Evolutionary conservation across 805 yeast genomes (phyloP), one percentile per base, ranked within the genome.

Genomic region (Clavispora fructus): DNA sequence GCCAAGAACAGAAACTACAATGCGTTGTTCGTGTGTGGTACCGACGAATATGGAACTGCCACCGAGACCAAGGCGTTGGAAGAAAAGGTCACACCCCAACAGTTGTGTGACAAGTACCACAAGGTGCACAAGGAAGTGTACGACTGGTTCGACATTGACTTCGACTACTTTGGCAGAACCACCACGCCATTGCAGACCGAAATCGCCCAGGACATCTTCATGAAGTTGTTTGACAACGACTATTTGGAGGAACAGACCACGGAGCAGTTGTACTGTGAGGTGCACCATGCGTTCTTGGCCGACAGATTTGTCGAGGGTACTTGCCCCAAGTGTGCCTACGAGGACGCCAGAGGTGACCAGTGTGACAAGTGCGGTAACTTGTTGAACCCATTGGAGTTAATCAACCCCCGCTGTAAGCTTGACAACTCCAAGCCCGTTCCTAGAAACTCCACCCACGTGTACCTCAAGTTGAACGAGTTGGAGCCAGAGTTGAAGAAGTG

Each of bases 11-110:
- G 97, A 74, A 87, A 89, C 66, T 84, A 85, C 71, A 94, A 91
- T 65, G 75, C 96, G 17, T 71, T 94, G 53, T 94, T 73, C 61
- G 70, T 94, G 47, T 90, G 99, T 69, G 99, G 99, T 71, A 94
- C 99, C 33, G 99, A 94, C 65, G 99, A 94, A 71, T 94, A 94
- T 64, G 99, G 99, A 64, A 94, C 99, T 47, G 99, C 99, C 40
- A 94, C 99, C 13, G 99, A 94, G 68, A 94, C 99, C 27, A 94
- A 92, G 70, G 99, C 99, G 10, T 71, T 94, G 42, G 98, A 92
- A 65, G 99, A 94, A 62, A 83, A 85, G 37, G 85, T 87, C 49
- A 78, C 95, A 3, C 99, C 99, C 42, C 74, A 80, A 58, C 85
- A 89, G 63, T 75, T 94, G 57, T 94, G 98, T 76, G 89, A 85